Percentiles rank a stretch among this genome's conserved stretches.
phyloP scores from a whole-genome alignment of 305 asterid species.

The Fraxinus platypoda region DNA sequence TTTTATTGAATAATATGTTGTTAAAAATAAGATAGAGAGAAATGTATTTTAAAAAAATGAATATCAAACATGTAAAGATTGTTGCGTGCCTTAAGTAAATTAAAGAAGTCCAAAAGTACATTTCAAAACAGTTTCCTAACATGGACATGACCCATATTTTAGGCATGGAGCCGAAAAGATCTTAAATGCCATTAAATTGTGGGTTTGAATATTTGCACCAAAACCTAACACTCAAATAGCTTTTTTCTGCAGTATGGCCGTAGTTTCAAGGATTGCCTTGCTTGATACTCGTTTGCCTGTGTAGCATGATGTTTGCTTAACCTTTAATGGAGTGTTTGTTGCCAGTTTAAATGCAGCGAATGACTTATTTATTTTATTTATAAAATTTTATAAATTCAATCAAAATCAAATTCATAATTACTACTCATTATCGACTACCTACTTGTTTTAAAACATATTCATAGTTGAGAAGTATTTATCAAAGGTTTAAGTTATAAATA shows the following conservation, averaged over 20 bases:
- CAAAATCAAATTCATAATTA: too few species aligned
- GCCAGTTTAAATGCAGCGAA: background rate
- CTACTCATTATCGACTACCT: too few species aligned
- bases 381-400: too few species aligned
- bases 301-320: background rate
- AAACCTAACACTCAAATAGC: background rate
- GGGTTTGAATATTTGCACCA: background rate
- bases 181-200: background rate
- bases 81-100: background rate
- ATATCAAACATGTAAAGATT: background rate
- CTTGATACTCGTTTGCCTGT: too few species aligned
- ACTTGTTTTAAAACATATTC: background rate
- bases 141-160: background rate
- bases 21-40: too few species aligned
- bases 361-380: too few species aligned
- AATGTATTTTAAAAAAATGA: too few species aligned
- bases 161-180: background rate
- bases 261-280: too few species aligned
- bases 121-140: background rate
- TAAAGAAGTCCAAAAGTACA: background rate
- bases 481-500: too few species aligned
- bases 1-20: too few species aligned
- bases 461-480: background rate
- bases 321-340: background rate
- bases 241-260: background rate